Base-by-base conservation (phyloP, 345 rosid species). In the Dipteronia sinensis region DNA sequence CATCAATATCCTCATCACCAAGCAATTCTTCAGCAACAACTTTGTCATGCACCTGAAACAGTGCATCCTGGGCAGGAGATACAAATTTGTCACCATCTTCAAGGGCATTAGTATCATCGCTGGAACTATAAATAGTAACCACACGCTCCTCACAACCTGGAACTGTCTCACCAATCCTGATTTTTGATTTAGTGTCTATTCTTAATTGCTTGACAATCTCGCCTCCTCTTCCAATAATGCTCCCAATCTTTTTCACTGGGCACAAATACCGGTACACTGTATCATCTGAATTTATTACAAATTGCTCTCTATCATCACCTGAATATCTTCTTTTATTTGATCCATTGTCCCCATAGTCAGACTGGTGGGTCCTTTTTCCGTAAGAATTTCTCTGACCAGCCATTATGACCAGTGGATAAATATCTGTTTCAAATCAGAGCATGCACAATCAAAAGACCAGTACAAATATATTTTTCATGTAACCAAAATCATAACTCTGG, bases 221-320 rank as follows among this genome's bases (percentile, higher is more conserved):
- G 44, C 98, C 98, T 77, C 99, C 99, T 61, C 88, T 85, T 53
- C 99, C 99, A 67, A 96, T 96, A 42, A 96, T 90, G 79, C 98
- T 94, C 79, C 99, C 99, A 77, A 96, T 92, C 87, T 90, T 96
- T 83, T 85, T 87, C 42, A 81, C 83, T 0, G 98, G 98, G 79
- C 98, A 96, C 56, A 96, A 78, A 85, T 94, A 96, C 8, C 98
- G 84, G 67, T 82, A 96, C 5, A 96, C 98, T 1, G 98, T 90
- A 78, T 96, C 99, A 40, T 90, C 91, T 0, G 89, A 79, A 81
- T 85, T 86, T 25, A 96, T 91, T 31, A 76, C 83, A 65, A 86
- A 88, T 65, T 81, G 86, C 13, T 94, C 97, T 67, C 95, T 91
- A 31, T 91, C 98, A 15, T 91, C 98, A 44, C 97, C 86, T 0